Base-by-base conservation (phyloP, 1,284 basidiomycete species). In the Lentinula novae-zelandiae region DNA sequence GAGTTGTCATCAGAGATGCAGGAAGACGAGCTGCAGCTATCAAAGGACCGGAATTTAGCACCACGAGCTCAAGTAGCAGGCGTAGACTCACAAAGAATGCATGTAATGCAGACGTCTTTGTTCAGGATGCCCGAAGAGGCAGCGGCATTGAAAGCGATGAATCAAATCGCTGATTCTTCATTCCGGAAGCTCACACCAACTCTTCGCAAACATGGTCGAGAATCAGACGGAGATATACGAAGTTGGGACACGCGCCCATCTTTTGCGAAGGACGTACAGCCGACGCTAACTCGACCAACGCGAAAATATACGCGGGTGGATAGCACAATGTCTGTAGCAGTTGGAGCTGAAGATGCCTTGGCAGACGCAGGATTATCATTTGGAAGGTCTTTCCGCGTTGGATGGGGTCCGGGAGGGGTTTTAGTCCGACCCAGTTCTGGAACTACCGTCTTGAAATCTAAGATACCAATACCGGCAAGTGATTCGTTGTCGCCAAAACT, bases 51-150 rank as follows among this genome's bases (percentile, higher is more conserved):
- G 46, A 78, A 75, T 33, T 74, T 73, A 63, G 79, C 82, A 60
- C 82, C 89, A 44, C 88, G 89, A 85, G 82, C 87, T 5, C 80
- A 86, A 60, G 84, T 83, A 57, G 73, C 90, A 39, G 89, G 90
- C 5, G 76, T 93, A 12, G 91, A 95, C 70, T 80, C 88, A 49
- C 89, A 90, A 71, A 90, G 89, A 72, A 84, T 96, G 77, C 89
- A 93, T 67, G 91, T 95, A 60, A 96, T 96, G 95, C 95, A 96
- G 70, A 85, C 90, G 0, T 89, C 91, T 27, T 78, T 96, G 60
- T 97, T 96, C 69, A 81, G 86, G 38, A 79, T 83, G 70, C 86
- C 87, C 22, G 87, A 90, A 69, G 85, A 90, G 66, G 84, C 82
- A 12, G 85, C 80, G 2, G 82, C 81, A 4, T 72, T 88, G 60